Conservation (phyloP, 2,329 filamentous ascomycete genomes). For the Xylariaceae sp. region DNA sequence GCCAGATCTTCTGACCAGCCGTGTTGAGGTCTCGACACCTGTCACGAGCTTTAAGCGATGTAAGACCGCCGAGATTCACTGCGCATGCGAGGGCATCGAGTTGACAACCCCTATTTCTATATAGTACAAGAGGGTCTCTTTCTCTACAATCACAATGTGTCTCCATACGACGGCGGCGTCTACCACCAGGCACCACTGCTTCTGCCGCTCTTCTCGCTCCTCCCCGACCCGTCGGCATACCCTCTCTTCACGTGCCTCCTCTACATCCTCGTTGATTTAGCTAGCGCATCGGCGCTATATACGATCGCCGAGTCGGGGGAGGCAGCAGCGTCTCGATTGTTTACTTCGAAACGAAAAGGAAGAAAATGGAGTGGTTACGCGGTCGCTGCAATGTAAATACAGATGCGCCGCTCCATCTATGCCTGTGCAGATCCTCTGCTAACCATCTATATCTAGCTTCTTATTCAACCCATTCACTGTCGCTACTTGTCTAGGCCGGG, state of each 20-base stretch:
- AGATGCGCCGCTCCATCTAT: background rate
- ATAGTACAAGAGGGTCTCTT: constrained; percentile 94
- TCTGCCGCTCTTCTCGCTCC: constrained; percentile 82
- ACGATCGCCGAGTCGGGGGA: constrained; percentile 78
- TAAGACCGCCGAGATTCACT: constrained; percentile 43
- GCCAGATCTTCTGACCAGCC: constrained; percentile 77
- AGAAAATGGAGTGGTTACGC: constrained; percentile 69
- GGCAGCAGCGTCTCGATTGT: constrained; percentile 66
- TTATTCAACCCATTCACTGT: constrained; percentile 95
- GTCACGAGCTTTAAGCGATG: constrained; percentile 97
- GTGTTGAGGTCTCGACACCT: constrained; percentile 94
- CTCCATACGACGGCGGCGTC: constrained; percentile 91
- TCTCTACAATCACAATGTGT: constrained; percentile 92
- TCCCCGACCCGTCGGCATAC: constrained; percentile 63
- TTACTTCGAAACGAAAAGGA: constrained; percentile 70
- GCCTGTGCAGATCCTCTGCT: constrained; percentile 5
- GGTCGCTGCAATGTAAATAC: constrained; percentile 69
- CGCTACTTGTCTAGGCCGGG: constrained; percentile 81
- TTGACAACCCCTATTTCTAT: constrained; percentile 3
- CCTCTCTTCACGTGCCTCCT: constrained; percentile 73
- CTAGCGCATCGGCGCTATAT: constrained; percentile 74
- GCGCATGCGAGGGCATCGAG: background rate
- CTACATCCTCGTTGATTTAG: constrained; percentile 73
- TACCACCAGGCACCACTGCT: constrained; percentile 80
- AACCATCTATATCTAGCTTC: constrained; percentile 51